These are phyloP conservation scores for Thraustochytrium aureum DNA, from an alignment of 352 stramenopile genomes.

Conservation along the genomic window DNA sequence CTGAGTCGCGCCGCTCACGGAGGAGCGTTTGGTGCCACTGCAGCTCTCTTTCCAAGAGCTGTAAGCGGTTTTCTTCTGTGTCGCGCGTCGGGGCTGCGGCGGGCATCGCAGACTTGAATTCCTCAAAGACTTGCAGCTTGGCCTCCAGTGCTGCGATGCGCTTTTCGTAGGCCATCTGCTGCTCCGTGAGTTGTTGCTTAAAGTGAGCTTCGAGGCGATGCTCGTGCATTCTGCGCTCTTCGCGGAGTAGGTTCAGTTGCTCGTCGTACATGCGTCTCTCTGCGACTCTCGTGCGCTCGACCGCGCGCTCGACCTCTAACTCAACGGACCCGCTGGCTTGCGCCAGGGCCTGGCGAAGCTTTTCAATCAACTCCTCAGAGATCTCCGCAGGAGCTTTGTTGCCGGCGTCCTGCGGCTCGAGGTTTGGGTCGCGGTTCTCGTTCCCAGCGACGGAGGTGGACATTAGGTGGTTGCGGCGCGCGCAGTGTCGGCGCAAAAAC, in stretches of 20 bases:
- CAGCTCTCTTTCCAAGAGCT: background rate
- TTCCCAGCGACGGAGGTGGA: background rate
- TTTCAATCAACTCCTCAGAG: background rate
- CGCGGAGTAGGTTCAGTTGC: background rate
- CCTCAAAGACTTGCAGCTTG: conserved; percentile 34
- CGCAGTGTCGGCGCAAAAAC: conserved; percentile 43
- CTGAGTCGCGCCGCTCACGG: background rate
- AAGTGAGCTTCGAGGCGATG: conserved; percentile 19
- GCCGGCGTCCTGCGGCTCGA: no score
- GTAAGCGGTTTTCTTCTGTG: background rate
- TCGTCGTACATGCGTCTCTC: conserved; percentile 7
- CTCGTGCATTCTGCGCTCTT: background rate
- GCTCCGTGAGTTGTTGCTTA: background rate
- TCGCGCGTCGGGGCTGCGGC: background rate
- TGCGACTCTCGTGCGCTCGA: background rate
- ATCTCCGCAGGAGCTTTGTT: background rate
- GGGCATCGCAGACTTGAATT: no score
- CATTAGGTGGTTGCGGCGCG: conserved; percentile 18
- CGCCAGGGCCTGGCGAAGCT: background rate
- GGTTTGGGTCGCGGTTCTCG: conserved; percentile 32
- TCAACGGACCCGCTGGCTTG: background rate
- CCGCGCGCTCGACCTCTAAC: background rate
- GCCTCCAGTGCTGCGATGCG: conserved; percentile 40
- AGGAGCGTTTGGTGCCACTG: background rate
- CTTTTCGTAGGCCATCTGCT: conserved; percentile 34